phyloP scores from a whole-genome alignment of 306 rosid species.

The Senna tora region DNA sequence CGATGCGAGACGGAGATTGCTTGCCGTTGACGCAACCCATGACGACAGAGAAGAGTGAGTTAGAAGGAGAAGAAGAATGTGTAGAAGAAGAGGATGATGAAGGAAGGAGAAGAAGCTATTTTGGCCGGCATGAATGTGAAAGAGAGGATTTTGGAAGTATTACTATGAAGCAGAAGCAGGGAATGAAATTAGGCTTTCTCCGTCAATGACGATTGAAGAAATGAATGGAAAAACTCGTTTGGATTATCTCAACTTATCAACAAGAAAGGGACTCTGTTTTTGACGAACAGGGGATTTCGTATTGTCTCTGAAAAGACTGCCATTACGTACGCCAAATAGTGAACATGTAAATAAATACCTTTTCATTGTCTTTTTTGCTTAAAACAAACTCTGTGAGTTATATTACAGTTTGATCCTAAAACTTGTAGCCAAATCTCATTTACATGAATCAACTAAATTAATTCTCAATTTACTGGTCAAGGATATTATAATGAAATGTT shows the following conservation, averaged over 20 bases:
- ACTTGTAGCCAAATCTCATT: not conserved
- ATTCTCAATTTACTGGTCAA: not conserved
- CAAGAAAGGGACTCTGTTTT: constrained; percentile 21
- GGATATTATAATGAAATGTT: not conserved
- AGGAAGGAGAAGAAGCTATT: not conserved
- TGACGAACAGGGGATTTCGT: constrained; percentile 31
- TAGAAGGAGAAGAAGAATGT: not conserved
- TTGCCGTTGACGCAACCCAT: constrained; percentile 74
- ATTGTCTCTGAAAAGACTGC: not conserved
- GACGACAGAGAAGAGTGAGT: not conserved
- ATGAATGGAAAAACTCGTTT: not conserved
- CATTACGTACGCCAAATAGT: not conserved
- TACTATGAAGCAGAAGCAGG: not conserved
- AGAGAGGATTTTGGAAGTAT: constrained; percentile 25
- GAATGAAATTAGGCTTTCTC: constrained; percentile 24
- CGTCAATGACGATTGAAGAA: constrained; percentile 40
- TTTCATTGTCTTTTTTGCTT: not conserved
- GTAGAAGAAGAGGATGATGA: not conserved
- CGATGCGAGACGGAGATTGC: constrained; percentile 3
- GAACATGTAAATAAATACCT: not conserved
- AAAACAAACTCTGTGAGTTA: too few species aligned
- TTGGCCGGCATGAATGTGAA: constrained; percentile 43
- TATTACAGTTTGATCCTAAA: not conserved
- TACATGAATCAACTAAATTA: not conserved
- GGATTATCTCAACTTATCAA: constrained; percentile 28